Base-by-base conservation (phyloP, 2,329 filamentous ascomycete species). In the Ophiobolus disseminans region DNA sequence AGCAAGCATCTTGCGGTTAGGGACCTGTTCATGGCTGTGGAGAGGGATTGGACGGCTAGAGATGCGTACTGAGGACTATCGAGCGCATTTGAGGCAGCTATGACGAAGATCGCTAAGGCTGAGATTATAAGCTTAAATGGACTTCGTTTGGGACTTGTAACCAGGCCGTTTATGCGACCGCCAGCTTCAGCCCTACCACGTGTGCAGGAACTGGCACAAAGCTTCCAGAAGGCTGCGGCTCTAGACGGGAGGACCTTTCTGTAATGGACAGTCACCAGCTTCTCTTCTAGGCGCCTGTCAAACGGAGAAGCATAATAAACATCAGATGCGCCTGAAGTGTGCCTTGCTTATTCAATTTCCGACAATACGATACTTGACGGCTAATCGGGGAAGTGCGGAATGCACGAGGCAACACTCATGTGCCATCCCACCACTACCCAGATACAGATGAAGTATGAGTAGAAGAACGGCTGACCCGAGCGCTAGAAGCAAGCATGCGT, bases 1-100 rank as follows among this genome's bases (percentile, higher is more conserved):
- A 52, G 46, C 20, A 64, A 58, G 23, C 72, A 75, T 54, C 17
- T 63, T 16, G 48, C 54, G 5, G 63, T 71, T 10, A 64, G 72
- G 26, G 72, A 75, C 32, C 62, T 75, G 55, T 76, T 74, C 58
- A 74, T 70, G 60, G 73, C 73, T 36, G 63, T 62, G 5, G 66
- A 71, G 25, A 66, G 62, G 37, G 62, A 74, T 31, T 76, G 73
- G 70, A 69, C 70, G 25, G 60, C 59, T 49, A 62, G 50, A 16
- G 50, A 60, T 23, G 38, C 38, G 23, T 61, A 50, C 44, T 55
- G 47, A 55, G 26, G 13, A 11, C 2, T 25, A 20, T 17, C 14
- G 22, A 26, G 21, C 28, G 19, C 6, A 6, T 13, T 20, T 28
- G 40, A 38, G 53, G 50, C 25, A 50, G 30, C 9, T 32, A n/a